A percentile compares a stretch with the other conserved stretches of the same genome.
These are phyloP conservation scores for Suillus subalutaceus DNA, from an alignment of 768 basidiomycete genomes.

Conservation along the genomic window DNA sequence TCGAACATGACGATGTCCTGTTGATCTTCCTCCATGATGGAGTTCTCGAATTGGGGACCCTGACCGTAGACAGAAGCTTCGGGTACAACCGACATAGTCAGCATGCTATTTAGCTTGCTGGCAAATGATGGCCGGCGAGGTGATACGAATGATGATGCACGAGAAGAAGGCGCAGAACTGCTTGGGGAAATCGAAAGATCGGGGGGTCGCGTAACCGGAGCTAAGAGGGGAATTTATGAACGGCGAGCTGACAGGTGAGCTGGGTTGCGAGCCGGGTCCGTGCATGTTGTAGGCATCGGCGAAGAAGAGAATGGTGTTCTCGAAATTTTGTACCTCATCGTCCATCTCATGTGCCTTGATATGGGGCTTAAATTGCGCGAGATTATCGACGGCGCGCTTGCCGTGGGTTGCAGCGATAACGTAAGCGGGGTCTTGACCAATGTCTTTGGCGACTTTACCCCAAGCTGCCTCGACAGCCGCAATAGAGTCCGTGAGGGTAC, in stretches of 20 bases:
- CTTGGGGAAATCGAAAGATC: conserved; percentile 38
- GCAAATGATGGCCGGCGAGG: conserved; percentile 53
- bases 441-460: conserved; percentile 70
- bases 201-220: conserved; percentile 48
- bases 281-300: conserved; percentile 59
- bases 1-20: conserved; percentile 35
- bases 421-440: conserved; percentile 65
- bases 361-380: conserved; percentile 59
- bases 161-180: conserved; percentile 45
- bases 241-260: conserved; percentile 23
- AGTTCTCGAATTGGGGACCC: conserved; percentile 28
- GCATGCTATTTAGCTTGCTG: conserved; percentile 41
- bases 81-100: conserved; percentile 40
- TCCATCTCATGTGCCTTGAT: conserved; percentile 60
- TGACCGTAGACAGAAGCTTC: conserved; percentile 29
- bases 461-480: conserved; percentile 75
- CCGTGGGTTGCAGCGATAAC: conserved; percentile 81
- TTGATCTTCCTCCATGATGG: conserved; percentile 38
- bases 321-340: conserved; percentile 59
- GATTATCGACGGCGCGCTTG: conserved; percentile 77
- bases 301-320: conserved; percentile 65
- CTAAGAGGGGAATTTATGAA: conserved; percentile 21
- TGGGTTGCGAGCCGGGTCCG: conserved; percentile 40
- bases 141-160: conserved; percentile 42
- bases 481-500: conserved; percentile 76